Conservation (phyloP, 2,329 filamentous ascomycete genomes). For the Canariomyces notabilis region DNA sequence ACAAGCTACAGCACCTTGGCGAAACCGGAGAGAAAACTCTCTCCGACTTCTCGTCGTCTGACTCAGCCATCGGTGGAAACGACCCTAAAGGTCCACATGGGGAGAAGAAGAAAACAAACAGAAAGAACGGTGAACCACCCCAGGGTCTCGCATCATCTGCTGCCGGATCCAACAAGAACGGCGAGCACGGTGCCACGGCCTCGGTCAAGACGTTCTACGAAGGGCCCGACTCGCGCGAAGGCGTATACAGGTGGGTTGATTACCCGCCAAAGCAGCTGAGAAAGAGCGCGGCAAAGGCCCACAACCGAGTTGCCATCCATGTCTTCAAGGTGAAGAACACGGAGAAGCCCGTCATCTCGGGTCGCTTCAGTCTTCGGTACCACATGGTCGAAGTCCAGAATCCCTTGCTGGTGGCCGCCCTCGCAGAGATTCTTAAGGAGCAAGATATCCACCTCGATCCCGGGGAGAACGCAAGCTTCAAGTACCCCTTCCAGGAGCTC, state of each 20-base stretch:
- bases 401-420: conserved; percentile 35
- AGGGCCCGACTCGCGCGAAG: conserved; percentile 25
- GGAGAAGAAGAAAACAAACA: not conserved
- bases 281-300: conserved; percentile 32
- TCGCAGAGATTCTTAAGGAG: conserved; percentile 40
- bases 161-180: conserved; percentile 12
- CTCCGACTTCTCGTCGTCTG: conserved; percentile 20
- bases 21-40: conserved; percentile 23
- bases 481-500: conserved; percentile 37
- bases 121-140: not conserved
- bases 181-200: conserved; percentile 19
- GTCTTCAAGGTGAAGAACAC: conserved; percentile 43
- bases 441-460: conserved; percentile 37
- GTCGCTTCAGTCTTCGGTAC: conserved; percentile 36
- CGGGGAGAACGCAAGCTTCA: conserved; percentile 34
- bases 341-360: conserved; percentile 36
- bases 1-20: conserved; percentile 22
- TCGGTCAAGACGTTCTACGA: conserved; percentile 39
- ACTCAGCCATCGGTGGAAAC: not conserved
- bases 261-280: conserved; percentile 40
- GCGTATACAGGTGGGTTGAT: conserved; percentile 35
- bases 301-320: conserved; percentile 40
- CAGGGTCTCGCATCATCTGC: not conserved
- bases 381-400: conserved; percentile 41
- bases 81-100: no score